phyloP scores from a whole-genome alignment of 2,329 filamentous ascomycete species.

The Claviceps monticola region DNA sequence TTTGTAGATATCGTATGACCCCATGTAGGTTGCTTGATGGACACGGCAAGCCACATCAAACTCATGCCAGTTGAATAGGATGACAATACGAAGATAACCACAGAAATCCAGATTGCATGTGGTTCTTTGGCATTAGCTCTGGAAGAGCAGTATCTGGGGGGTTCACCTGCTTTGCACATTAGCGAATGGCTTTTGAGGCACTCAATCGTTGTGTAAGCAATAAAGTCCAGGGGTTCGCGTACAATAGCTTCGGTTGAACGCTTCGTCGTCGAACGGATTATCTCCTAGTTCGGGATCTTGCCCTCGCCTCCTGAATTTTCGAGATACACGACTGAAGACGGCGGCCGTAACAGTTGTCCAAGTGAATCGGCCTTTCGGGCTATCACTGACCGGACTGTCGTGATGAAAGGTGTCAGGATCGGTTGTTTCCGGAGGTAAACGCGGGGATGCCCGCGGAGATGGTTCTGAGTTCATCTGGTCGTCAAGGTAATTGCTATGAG shows the following conservation, averaged over 20 bases:
- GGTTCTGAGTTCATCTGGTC: neutral
- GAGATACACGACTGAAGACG: neutral
- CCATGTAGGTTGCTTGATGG: slow-evolving; percentile 49
- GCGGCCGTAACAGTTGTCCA: neutral
- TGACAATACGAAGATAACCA: slow-evolving; percentile 33
- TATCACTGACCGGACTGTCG: neutral
- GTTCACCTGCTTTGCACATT: slow-evolving; percentile 8
- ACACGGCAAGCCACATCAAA: slow-evolving; percentile 51
- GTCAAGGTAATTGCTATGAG: neutral
- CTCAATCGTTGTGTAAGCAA: neutral
- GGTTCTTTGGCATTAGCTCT: slow-evolving; percentile 17
- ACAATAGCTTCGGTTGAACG: slow-evolving; percentile 19
- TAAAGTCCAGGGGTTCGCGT: slow-evolving; percentile 5
- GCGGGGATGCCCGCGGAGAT: neutral
- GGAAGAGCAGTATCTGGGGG: slow-evolving; percentile 21
- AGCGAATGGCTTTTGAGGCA: neutral
- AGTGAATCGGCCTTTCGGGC: neutral
- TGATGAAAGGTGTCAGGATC: neutral
- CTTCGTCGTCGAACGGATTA: slow-evolving; percentile 11
- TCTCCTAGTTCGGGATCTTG: neutral
- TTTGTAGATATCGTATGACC: slow-evolving; percentile 40
- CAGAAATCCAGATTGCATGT: slow-evolving; percentile 33
- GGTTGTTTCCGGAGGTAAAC: neutral
- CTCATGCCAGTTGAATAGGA: slow-evolving; percentile 51
- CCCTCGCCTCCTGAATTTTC: neutral